Conservation (phyloP, 2,329 filamentous ascomycete genomes). For the Aureobasidium sp. region DNA sequence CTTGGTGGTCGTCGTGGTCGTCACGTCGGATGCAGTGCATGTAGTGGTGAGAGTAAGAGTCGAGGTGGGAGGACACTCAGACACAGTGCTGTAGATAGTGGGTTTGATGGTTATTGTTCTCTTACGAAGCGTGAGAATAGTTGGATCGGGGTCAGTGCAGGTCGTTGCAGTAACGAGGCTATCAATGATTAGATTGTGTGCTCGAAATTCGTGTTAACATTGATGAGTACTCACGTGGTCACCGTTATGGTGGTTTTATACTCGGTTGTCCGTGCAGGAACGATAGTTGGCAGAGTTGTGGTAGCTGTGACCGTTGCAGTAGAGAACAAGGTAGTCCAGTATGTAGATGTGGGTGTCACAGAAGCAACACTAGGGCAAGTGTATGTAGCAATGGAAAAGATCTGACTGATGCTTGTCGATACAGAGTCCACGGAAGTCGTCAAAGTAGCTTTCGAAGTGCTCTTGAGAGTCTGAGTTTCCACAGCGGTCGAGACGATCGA, state of each 20-base stretch:
- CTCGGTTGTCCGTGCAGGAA: neutral
- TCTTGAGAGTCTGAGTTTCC: neutral
- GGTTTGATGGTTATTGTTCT: neutral
- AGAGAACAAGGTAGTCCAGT: neutral
- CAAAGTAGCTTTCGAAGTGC: neutral
- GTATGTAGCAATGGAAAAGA: neutral
- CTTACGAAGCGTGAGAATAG: neutral
- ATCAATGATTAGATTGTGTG: neutral
- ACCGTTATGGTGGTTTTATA: neutral
- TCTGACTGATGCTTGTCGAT: neutral
- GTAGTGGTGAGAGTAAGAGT: neutral
- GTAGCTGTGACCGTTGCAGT: neutral
- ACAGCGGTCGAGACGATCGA: neutral
- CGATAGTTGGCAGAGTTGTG: neutral
- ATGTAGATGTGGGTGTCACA: neutral
- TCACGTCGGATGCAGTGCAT: neutral
- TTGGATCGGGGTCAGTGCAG: neutral
- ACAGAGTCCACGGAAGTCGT: neutral
- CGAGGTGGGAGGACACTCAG: neutral
- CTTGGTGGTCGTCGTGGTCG: neutral
- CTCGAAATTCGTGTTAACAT: neutral
- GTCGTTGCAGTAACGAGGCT: neutral
- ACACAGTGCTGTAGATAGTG: neutral
- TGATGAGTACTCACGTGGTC: neutral
- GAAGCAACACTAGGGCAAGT: neutral